Conservation (phyloP, 192 early-diverging fungal genomes). For the Thamnidium elegans region DNA sequence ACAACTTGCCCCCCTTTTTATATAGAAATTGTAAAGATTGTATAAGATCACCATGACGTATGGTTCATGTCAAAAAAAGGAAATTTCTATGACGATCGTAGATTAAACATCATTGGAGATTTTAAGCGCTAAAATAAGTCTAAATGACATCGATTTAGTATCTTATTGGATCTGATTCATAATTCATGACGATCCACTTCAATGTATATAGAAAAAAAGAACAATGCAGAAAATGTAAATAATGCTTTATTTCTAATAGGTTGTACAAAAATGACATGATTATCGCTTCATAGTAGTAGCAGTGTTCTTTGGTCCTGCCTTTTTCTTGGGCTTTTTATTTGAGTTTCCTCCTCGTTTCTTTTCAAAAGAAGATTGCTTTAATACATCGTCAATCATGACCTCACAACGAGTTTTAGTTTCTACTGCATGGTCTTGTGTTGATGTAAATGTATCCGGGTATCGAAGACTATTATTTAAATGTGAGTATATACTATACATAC, state of each 20-base stretch:
- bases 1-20: too few species aligned
- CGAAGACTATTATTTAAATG: conserved; percentile 43
- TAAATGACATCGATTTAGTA: too few species aligned
- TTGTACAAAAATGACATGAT: neutral
- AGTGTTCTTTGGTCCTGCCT: neutral
- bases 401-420: conserved; percentile 47
- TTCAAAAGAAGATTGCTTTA: conserved; percentile 8
- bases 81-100: neutral
- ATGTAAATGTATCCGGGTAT: conserved; percentile 58
- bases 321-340: neutral
- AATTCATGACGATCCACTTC: too few species aligned
- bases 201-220: too few species aligned
- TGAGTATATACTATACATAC: neutral
- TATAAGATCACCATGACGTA: too few species aligned
- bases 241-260: neutral
- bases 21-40: too few species aligned
- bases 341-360: neutral
- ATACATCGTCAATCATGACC: conserved; percentile 28
- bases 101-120: too few species aligned
- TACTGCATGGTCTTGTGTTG: conserved; percentile 40
- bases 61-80: neutral
- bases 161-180: too few species aligned
- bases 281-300: neutral
- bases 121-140: too few species aligned
- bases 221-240: neutral